These are phyloP conservation scores for Thamnidium elegans DNA, from an alignment of 192 early-diverging fungal species.

Conservation along the genomic window DNA sequence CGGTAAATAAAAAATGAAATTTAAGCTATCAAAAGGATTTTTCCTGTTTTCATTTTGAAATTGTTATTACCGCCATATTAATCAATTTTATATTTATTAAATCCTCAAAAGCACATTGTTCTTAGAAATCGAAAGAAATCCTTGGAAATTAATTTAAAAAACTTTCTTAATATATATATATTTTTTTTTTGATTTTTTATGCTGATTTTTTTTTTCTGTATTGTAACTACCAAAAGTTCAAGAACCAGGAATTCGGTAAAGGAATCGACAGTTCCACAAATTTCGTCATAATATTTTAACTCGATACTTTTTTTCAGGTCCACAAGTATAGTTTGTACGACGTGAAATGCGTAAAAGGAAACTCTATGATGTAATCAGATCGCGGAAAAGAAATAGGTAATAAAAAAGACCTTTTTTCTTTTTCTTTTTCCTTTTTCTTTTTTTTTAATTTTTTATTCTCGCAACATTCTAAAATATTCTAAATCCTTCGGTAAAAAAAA, in stretches of 20 bases:
- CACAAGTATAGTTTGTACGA: neutral
- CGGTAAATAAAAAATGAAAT: no score
- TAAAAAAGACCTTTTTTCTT: neutral
- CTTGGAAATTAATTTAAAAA: no score
- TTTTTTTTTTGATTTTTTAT: neutral
- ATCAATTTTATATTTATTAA: neutral
- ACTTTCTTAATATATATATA: no score
- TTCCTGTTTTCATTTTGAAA: neutral
- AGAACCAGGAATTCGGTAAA: neutral
- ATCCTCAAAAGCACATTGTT: neutral
- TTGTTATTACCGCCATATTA: neutral
- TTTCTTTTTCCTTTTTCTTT: neutral
- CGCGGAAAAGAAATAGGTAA: neutral
- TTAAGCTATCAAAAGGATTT: neutral
- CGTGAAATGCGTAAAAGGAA: neutral
- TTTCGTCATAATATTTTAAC: constrained; percentile 1
- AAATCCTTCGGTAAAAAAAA: no score
- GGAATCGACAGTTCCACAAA: neutral
- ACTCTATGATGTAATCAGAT: constrained; percentile 1
- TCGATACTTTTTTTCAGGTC: neutral
- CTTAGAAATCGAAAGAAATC: neutral
- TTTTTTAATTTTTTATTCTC: neutral
- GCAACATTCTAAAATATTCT: no score
- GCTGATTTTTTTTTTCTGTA: neutral
- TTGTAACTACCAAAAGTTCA: neutral